Conservation (phyloP, 1,284 basidiomycete genomes). For the Earliella scabrosa region DNA sequence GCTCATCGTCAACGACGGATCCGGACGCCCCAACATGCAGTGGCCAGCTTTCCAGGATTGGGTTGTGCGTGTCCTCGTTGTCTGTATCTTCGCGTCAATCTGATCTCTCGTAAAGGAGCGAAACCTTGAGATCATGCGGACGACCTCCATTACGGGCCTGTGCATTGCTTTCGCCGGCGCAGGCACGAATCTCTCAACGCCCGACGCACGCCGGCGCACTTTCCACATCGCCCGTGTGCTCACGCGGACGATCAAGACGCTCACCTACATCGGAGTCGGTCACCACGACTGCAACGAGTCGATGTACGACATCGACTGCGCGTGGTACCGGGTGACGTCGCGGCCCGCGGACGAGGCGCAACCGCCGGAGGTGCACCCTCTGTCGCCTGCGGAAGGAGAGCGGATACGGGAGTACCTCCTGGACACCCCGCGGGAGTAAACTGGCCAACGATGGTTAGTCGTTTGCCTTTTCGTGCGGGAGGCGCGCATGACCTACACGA, state of each 20-base stretch:
- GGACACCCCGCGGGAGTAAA: conserved; percentile 16
- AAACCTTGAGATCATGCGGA: conserved; percentile 22
- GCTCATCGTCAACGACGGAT: conserved; percentile 19
- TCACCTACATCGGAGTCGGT: conserved; percentile 24
- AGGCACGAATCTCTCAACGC: conserved; percentile 1
- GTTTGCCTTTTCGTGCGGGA: not conserved
- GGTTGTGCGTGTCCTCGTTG: conserved; percentile 19
- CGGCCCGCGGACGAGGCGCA: conserved; percentile 11
- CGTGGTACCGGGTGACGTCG: conserved; percentile 21
- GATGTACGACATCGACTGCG: conserved; percentile 17
- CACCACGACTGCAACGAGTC: conserved; percentile 11
- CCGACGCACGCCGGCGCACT: conserved; percentile 7
- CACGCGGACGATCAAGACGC: conserved; percentile 17
- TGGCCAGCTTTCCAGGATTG: conserved; percentile 19
- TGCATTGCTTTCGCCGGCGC: conserved; percentile 18
- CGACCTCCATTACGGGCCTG: conserved; percentile 20
- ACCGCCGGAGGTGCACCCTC: conserved; percentile 12
- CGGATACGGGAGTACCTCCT: conserved; percentile 18
- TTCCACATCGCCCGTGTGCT: conserved; percentile 18
- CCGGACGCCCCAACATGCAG: conserved; percentile 6
- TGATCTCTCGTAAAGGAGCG: conserved; percentile 14
- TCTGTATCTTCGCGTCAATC: conserved; percentile 1
- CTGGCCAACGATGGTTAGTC: conserved; percentile 1
- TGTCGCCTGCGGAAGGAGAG: conserved; percentile 20
- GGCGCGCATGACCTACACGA: conserved; percentile 2